Percentiles rank a stretch among this genome's conserved stretches.
These are phyloP conservation scores for Suillus brevipes DNA, from an alignment of 768 basidiomycete species.

Conservation along the genomic window DNA sequence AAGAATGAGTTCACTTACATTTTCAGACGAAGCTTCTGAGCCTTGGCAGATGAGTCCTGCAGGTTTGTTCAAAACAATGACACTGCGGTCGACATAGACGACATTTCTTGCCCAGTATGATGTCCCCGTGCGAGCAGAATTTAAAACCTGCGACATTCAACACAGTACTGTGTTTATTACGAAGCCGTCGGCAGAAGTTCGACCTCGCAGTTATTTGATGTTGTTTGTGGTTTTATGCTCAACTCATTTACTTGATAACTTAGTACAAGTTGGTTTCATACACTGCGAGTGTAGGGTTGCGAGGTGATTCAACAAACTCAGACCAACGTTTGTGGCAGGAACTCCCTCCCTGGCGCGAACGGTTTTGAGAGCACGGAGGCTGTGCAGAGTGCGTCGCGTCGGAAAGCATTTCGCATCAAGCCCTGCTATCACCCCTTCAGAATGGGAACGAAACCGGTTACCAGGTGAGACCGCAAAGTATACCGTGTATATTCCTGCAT, in stretches of 20 bases:
- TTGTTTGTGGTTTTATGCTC: background rate
- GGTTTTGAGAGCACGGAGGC: background rate
- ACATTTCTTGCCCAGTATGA: conserved; percentile 33
- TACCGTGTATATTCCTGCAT: background rate
- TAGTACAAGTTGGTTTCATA: background rate
- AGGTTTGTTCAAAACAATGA: conserved; percentile 64
- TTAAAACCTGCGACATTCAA: conserved; percentile 5
- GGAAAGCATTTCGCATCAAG: background rate
- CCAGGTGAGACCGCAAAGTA: background rate
- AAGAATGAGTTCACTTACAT: conserved; percentile 9
- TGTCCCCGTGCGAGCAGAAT: conserved; percentile 10
- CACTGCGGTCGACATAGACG: conserved; percentile 53
- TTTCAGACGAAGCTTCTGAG: conserved; percentile 22
- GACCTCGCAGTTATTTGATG: background rate
- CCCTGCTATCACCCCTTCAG: background rate
- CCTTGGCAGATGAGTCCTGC: conserved; percentile 56
- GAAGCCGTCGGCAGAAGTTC: background rate
- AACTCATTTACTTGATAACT: too few species aligned
- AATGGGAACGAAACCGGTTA: background rate
- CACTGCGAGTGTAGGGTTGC: background rate
- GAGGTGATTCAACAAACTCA: background rate
- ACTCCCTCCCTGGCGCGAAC: background rate
- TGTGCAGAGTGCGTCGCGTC: background rate
- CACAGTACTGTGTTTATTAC: background rate
- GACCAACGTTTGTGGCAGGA: background rate